Conservation (phyloP, 2,329 filamentous ascomycete species). For the Aspergillus quadricinctus region DNA sequence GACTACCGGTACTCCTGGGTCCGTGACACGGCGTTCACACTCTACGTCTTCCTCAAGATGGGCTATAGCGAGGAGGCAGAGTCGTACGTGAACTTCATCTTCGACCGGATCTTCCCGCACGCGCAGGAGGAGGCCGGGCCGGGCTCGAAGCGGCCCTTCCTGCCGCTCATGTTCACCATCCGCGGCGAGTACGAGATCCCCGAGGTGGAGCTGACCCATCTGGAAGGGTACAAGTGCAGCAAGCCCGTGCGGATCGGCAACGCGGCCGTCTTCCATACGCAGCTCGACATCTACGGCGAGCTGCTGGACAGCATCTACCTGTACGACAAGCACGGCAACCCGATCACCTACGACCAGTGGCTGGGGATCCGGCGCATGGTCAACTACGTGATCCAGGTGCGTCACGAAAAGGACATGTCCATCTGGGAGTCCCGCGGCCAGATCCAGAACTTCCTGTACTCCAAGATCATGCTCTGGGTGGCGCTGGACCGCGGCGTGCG, state of each 20-base stretch:
- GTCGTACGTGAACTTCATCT: conserved; percentile 75
- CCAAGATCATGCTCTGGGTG: conserved; percentile 81
- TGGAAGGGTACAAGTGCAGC: conserved; percentile 69
- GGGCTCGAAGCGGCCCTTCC: conserved; percentile 48
- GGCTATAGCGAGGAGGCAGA: conserved; percentile 73
- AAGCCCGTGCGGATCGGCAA: conserved; percentile 72
- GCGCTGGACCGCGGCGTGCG: conserved; percentile 72
- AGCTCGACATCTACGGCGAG: conserved; percentile 77
- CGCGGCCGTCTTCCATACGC: conserved; percentile 69
- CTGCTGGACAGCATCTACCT: conserved; percentile 73
- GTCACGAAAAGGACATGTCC: conserved; percentile 68
- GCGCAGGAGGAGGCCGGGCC: conserved; percentile 52
- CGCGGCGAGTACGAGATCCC: conserved; percentile 70
- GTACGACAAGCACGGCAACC: conserved; percentile 75
- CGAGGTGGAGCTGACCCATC: conserved; percentile 62
- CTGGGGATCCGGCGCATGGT: conserved; percentile 62
- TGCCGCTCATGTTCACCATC: conserved; percentile 81
- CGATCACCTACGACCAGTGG: conserved; percentile 73
- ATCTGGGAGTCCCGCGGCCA: conserved; percentile 77
- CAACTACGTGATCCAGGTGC: conserved; percentile 66
- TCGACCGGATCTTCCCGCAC: conserved; percentile 55
- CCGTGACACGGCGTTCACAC: conserved; percentile 70
- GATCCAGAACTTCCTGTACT: conserved; percentile 74
- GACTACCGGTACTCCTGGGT: conserved; percentile 64
- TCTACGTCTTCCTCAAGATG: conserved; percentile 70